Evolutionary conservation across 2,329 filamentous ascomycete species (phyloP).

Genomic region (Venturia aucupariae): DNA sequence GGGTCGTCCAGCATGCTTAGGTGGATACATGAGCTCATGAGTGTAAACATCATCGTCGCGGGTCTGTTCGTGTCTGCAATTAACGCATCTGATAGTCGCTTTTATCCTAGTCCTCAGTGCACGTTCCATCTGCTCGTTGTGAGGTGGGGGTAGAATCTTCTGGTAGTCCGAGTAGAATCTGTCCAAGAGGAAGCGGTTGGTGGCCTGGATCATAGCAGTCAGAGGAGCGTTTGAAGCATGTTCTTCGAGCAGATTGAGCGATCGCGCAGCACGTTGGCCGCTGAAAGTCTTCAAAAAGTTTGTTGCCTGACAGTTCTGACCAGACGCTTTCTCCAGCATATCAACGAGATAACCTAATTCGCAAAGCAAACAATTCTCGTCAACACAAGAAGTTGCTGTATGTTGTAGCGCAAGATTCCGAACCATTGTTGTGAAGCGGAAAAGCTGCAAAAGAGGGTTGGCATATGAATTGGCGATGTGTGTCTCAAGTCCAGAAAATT

Average conservation of each 20-base stretch:
- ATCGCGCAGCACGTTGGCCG: constrained; percentile 61
- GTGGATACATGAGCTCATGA: constrained; percentile 77
- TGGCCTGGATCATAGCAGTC: constrained; percentile 72
- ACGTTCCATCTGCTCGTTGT: constrained; percentile 17
- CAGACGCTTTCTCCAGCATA: constrained; percentile 93
- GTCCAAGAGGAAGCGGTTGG: constrained; percentile 78
- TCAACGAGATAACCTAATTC: constrained; percentile 94
- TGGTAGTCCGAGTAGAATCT: constrained; percentile 63
- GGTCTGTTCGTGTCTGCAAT: constrained; percentile 78
- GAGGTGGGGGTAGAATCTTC: neutral
- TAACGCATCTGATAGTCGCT: constrained; percentile 70
- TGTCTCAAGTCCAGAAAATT: constrained; percentile 84
- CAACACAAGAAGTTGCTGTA: constrained; percentile 73
- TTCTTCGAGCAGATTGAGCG: constrained; percentile 76
- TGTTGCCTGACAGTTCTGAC: constrained; percentile 89
- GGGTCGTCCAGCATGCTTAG: constrained; percentile 40
- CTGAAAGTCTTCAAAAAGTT: constrained; percentile 88
- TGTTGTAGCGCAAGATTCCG: constrained; percentile 85
- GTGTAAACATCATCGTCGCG: constrained; percentile 70
- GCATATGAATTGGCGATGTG: constrained; percentile 96
- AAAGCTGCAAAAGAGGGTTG: constrained; percentile 81
- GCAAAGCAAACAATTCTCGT: constrained; percentile 78
- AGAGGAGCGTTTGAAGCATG: constrained; percentile 63
- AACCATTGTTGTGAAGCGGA: constrained; percentile 81
- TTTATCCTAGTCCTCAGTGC: constrained; percentile 51